These are phyloP conservation scores for Pythium folliculosum DNA, from an alignment of 352 stramenopile species.

Conservation along the genomic window DNA sequence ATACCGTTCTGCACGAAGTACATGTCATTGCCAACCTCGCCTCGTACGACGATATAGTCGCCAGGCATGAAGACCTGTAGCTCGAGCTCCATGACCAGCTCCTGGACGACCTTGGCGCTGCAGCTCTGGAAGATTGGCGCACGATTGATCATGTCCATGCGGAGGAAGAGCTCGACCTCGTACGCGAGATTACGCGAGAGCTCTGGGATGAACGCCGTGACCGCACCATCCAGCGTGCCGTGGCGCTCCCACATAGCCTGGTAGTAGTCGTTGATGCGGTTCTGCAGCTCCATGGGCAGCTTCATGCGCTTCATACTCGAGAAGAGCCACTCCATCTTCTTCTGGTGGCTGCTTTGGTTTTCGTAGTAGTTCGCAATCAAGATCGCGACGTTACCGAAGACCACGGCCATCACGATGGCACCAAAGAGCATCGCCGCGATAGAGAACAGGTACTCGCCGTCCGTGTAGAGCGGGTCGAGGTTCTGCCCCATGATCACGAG, in stretches of 20 bases:
- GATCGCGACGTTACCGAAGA: slow-evolving; percentile 87
- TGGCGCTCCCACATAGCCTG: slow-evolving; percentile 86
- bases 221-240: slow-evolving; percentile 72
- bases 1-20: slow-evolving; percentile 85
- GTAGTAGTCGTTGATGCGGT: slow-evolving; percentile 87
- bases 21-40: slow-evolving; percentile 86
- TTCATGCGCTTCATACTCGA: slow-evolving; percentile 83
- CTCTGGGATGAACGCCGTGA: slow-evolving; percentile 78
- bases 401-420: slow-evolving; percentile 79
- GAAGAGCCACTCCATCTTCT: slow-evolving; percentile 89
- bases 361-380: slow-evolving; percentile 88
- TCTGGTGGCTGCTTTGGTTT: slow-evolving; percentile 78
- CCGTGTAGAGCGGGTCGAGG: slow-evolving; percentile 52
- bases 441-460: slow-evolving; percentile 77
- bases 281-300: slow-evolving; percentile 75
- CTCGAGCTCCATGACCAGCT: slow-evolving; percentile 82
- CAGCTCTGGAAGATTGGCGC: slow-evolving; percentile 83
- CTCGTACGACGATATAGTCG: slow-evolving; percentile 82
- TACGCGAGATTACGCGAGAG: slow-evolving; percentile 80
- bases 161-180: slow-evolving; percentile 81
- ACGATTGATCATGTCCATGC: slow-evolving; percentile 89
- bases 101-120: slow-evolving; percentile 80
- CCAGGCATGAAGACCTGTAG: slow-evolving; percentile 85
- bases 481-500: slow-evolving; percentile 85
- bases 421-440: slow-evolving; percentile 71